These are phyloP conservation scores for Debaryomyces sp. DNA, from an alignment of 1,139 yeast species.

Conservation along the genomic window DNA sequence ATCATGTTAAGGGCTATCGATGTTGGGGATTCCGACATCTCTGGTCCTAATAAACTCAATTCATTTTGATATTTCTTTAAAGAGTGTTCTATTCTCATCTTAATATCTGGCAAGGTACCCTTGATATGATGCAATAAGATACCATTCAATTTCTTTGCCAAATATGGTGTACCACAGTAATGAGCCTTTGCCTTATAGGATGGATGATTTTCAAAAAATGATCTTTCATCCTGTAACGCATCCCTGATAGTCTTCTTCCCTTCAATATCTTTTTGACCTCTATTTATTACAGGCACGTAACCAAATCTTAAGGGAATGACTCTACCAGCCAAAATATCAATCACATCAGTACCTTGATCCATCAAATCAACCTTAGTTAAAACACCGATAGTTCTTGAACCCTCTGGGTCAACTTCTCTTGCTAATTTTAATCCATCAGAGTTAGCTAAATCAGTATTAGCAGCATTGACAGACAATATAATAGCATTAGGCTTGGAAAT, in stretches of 20 bases:
- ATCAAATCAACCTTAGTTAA: constrained; percentile 94
- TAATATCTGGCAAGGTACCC: constrained; percentile 91
- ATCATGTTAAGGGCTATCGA: constrained; percentile 89
- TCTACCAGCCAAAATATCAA: constrained; percentile 94
- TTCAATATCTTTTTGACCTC: constrained; percentile 97
- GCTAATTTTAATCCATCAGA: constrained; percentile 96
- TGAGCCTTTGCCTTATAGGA: constrained; percentile 85
- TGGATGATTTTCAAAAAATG: constrained; percentile 75
- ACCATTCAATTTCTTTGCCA: constrained; percentile 89
- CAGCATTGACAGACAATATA: constrained; percentile 92
- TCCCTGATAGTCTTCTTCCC: constrained; percentile 82
- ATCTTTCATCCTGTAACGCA: constrained; percentile 80
- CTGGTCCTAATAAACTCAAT: constrained; percentile 77
- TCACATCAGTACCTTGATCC: constrained; percentile 99
- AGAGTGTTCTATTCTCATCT: constrained; percentile 83
- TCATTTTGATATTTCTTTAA: constrained; percentile 84
- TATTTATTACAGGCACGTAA: constrained; percentile 94
- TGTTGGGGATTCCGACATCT: constrained; percentile 82
- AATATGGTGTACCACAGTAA: constrained; percentile 93
- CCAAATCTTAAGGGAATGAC: constrained; percentile 95
- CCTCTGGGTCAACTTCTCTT: constrained; percentile 98
- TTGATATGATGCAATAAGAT: constrained; percentile 92
- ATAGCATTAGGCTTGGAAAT: constrained; percentile 97
- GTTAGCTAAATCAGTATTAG: constrained; percentile 96
- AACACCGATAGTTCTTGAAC: constrained; percentile 94